Percentiles rank a stretch among this genome's conserved stretches.
These are phyloP conservation scores for Triticum dicoccoides DNA, from an alignment of 176 grass and related monocot genomes.

Conservation along the genomic window DNA sequence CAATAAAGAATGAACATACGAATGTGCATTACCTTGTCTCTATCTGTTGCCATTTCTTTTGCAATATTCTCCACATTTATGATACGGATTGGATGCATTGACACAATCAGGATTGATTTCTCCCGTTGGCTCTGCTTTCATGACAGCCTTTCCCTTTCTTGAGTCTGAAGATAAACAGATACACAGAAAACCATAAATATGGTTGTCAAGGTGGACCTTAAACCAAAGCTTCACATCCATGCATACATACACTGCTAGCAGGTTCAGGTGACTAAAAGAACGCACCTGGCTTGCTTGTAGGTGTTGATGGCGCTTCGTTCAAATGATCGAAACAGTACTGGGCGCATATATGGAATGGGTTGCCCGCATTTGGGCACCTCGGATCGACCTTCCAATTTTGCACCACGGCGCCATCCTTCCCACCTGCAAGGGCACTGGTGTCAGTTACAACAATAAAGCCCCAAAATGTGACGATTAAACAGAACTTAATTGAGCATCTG, in stretches of 20 bases:
- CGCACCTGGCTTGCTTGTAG: constrained; percentile 40
- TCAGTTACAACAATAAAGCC: neutral
- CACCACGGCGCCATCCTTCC: neutral
- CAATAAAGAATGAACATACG: neutral
- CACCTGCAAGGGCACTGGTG: neutral
- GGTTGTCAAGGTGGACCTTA: neutral
- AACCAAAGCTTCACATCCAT: neutral
- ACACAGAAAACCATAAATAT: constrained; percentile 23
- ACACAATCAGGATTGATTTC: constrained; percentile 60
- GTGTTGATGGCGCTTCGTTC: constrained; percentile 13
- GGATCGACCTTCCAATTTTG: constrained; percentile 62
- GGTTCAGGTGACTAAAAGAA: constrained; percentile 5
- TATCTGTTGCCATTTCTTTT: constrained; percentile 45
- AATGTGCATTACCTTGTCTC: constrained; percentile 34
- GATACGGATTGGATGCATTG: constrained; percentile 91
- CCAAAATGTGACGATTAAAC: neutral
- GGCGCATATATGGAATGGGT: constrained; percentile 84
- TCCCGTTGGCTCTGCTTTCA: constrained; percentile 36
- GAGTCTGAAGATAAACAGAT: constrained; percentile 32
- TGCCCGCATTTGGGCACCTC: constrained; percentile 65
- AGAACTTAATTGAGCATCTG: neutral
- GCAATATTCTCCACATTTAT: constrained; percentile 72
- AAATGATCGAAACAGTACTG: constrained; percentile 68
- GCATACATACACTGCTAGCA: neutral
- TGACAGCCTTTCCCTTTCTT: constrained; percentile 31